Base-by-base conservation (phyloP, 345 rosid species). In the Microcos paniculata region DNA sequence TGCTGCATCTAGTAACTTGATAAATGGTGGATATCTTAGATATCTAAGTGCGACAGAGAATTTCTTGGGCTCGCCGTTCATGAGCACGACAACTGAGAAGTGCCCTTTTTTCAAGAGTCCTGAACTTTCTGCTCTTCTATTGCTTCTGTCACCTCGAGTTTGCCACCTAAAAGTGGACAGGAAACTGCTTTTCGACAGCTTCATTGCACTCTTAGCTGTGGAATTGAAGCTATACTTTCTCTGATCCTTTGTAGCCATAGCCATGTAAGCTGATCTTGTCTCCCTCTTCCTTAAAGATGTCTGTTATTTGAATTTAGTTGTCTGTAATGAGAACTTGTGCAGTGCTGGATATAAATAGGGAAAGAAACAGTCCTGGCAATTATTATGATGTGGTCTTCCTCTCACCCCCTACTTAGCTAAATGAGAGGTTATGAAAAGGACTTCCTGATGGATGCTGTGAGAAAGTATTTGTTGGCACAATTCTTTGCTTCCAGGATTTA, bases 1-100 rank as follows among this genome's bases (percentile, higher is more conserved):
- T 67, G 33, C 71, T n/a, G 13, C 72, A 9, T 68, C 40, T 28
- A 68, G 33, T 48, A 68, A 68, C 72, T 68, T 48, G 10, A 28
- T 68, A 67, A 46, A 46, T 16, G 23, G 55, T 1, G 40, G 40
- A 26, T 66, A 14, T n/a, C 33, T 6, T 6, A 66, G 33, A 43
- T 67, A 45, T 26, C 55, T 45, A 7, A 24, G 71, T 45, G 55
- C 55, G 45, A 45, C 38, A 45, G 24, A 24, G 38, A 45, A 67
- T 40, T 40, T 40, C 71, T 45, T 26, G 21, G 13, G 55, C 71
- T 45, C 55, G 8, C 55, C 55, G 15, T 45, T 67, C 26, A 45
- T 11, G 6, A 66, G 55, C 23, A 67, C 38, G 1, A 62, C 23
- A 45, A 67, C 55, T 26, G 38, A 45, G 55, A 67, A 45, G 21